phyloP scores from a whole-genome alignment of 2,329 filamentous ascomycete genomes.

The Acarospora socialis region DNA sequence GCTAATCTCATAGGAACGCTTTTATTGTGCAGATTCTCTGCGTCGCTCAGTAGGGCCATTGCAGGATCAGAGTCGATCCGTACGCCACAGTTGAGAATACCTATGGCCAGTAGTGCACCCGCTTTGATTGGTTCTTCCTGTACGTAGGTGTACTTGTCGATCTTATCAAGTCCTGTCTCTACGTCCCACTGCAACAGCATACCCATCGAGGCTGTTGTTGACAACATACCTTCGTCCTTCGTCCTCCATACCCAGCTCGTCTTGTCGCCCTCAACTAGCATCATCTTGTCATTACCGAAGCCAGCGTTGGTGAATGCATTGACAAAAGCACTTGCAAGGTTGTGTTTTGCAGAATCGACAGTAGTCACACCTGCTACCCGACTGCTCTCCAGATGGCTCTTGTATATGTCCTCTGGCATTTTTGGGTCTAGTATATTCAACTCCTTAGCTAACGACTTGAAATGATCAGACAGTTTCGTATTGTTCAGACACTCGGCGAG shows the following conservation, averaged over 20 bases:
- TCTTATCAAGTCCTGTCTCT: conserved; percentile 79
- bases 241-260: conserved; percentile 98
- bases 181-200: conserved; percentile 89
- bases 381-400: conserved; percentile 92
- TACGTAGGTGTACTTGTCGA: conserved; percentile 85
- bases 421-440: conserved; percentile 95
- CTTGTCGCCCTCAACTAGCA: conserved; percentile 63
- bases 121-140: conserved; percentile 75
- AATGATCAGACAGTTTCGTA: conserved; percentile 74
- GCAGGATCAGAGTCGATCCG: conserved; percentile 81
- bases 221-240: conserved; percentile 95
- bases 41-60: conserved; percentile 68
- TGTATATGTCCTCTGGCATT: conserved; percentile 97
- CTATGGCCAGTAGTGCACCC: conserved; percentile 81
- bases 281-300: conserved; percentile 93
- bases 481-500: conserved; percentile 78
- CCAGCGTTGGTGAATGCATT: conserved; percentile 96
- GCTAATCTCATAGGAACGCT: conserved; percentile 65
- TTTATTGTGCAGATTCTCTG: conserved; percentile 64
- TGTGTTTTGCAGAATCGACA: conserved; percentile 88
- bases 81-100: conserved; percentile 90
- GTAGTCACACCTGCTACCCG: conserved; percentile 87
- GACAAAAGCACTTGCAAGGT: conserved; percentile 88
- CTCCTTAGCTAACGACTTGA: conserved; percentile 87
- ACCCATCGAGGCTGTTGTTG: conserved; percentile 84